Conservation (phyloP, 345 rosid genomes). For the Hibiscus mutabilis region DNA sequence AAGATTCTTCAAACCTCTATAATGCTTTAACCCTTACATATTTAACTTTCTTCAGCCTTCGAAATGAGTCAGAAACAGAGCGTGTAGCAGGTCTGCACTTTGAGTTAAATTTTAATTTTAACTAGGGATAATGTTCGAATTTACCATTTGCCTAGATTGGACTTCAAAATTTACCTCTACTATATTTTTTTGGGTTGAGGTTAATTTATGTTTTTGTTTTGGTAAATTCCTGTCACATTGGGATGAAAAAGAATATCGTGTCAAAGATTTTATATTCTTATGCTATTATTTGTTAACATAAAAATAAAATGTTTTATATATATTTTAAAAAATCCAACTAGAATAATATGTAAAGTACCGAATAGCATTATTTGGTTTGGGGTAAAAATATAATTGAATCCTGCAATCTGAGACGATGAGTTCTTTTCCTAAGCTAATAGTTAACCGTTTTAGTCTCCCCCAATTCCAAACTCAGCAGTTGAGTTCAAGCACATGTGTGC, state of each 20-base stretch:
- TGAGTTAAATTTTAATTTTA: neutral
- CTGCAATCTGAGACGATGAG: neutral
- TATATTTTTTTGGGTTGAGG: neutral
- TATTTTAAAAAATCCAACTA: neutral
- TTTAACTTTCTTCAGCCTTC: neutral
- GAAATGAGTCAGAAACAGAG: neutral
- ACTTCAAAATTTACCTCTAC: neutral
- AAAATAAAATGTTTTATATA: neutral
- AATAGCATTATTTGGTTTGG: neutral
- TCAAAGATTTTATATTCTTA: neutral
- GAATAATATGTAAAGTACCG: neutral
- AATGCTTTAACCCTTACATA: neutral
- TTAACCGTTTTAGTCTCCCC: neutral
- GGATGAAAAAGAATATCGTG: neutral
- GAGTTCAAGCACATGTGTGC: neutral
- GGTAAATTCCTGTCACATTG: neutral
- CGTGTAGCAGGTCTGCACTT: neutral
- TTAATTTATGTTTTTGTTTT: neutral
- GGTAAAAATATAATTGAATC: neutral
- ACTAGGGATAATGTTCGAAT: neutral
- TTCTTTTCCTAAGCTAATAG: neutral
- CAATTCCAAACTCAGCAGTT: neutral
- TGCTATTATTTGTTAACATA: neutral
- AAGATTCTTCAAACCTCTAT: constrained; percentile 19
- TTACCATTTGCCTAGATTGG: neutral